Conservation (phyloP, 2,329 filamentous ascomycete genomes). For the Chaetomium strumarium region DNA sequence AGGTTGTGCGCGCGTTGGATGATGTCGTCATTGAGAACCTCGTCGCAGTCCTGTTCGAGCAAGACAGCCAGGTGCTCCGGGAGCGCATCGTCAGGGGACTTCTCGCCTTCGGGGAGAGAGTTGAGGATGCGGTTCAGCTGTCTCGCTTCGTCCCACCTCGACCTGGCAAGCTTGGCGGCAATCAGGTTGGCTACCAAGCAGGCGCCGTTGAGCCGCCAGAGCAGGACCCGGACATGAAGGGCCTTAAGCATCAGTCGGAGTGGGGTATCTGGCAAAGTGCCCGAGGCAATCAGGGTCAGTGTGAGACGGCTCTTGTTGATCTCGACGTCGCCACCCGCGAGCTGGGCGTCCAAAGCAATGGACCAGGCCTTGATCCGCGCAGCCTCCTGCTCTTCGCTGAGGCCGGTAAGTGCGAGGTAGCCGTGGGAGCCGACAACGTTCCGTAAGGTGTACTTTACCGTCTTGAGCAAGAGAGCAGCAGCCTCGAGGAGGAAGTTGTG, state of each 20-base stretch:
- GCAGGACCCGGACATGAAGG: constrained; percentile 80
- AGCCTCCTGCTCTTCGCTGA: constrained; percentile 77
- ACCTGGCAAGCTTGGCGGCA: constrained; percentile 66
- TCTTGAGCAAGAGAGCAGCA: constrained; percentile 73
- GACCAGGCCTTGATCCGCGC: constrained; percentile 88
- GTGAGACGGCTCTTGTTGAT: constrained; percentile 83
- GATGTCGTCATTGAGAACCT: constrained; percentile 71
- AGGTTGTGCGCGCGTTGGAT: constrained; percentile 84
- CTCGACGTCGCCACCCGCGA: constrained; percentile 83
- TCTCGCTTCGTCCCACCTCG: constrained; percentile 76
- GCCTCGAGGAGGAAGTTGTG: constrained; percentile 84
- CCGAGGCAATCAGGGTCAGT: constrained; percentile 80
- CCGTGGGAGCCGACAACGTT: constrained; percentile 70
- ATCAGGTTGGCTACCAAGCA: constrained; percentile 54
- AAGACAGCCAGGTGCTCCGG: constrained; percentile 71
- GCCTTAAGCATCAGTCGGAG: constrained; percentile 84
- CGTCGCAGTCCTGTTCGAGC: constrained; percentile 72
- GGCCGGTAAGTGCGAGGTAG: constrained; percentile 73
- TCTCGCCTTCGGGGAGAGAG: constrained; percentile 38
- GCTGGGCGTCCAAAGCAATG: constrained; percentile 86
- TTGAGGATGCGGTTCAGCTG: constrained; percentile 49
- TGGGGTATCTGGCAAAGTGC: constrained; percentile 78
- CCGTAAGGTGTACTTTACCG: constrained; percentile 71
- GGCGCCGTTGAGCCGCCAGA: constrained; percentile 69
- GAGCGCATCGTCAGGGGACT: constrained; percentile 53